Evolutionary conservation across 2,329 filamentous ascomycete genomes (phyloP), one percentile per base, ranked within the genome.

Genomic region (Botrytis deweyae): DNA sequence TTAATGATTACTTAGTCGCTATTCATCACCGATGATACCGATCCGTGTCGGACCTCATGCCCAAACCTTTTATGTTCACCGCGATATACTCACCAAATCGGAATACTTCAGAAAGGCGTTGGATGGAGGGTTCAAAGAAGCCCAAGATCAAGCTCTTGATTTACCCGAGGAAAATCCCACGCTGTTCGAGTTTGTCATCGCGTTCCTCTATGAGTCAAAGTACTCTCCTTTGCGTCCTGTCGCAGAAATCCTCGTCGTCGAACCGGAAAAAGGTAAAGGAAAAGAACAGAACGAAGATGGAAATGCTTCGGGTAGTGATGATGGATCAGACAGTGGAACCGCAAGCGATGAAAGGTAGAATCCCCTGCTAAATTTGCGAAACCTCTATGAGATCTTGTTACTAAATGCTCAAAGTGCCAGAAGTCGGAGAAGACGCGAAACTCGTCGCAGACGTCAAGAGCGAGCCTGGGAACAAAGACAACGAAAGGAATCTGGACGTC

Each of bases 151-250:
- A 75, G 82, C 83, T 22, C 83, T 88, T 70, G 82, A 86, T 76
- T 80, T 88, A 1, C 86, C 85, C 0, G 86, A 87, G 73, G 86
- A 88, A 74, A 83, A 87, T 75, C 85, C 86, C 4, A 83, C 83
- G 72, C 83, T 86, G 65, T 88, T 88, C 75, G 85, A 86, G 73
- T 86, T 87, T 75, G 79, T 88, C 61, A 80, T 88, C 52, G 84
- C 85, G n/a, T 87, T 84, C 69, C 79, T 87, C 20, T 87, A 87
- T 76, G 85, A 87, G 76, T 83, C 82, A 33, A 83, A 80, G 72
- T 87, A 84, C 75, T 80, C 83, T 5, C 86, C 86, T 52, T 85
- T 86, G 73, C 84, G 80, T 75, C 80, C 85, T n/a, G 80, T 82
- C 49, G 81, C 84, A 4, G 82, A 82, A 38, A 62, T 38, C 62